Percentiles rank a stretch among this genome's conserved stretches.
Conservation (phyloP, 495 filamentous ascomycete species). For the Hypoxylon cercidicola region DNA sequence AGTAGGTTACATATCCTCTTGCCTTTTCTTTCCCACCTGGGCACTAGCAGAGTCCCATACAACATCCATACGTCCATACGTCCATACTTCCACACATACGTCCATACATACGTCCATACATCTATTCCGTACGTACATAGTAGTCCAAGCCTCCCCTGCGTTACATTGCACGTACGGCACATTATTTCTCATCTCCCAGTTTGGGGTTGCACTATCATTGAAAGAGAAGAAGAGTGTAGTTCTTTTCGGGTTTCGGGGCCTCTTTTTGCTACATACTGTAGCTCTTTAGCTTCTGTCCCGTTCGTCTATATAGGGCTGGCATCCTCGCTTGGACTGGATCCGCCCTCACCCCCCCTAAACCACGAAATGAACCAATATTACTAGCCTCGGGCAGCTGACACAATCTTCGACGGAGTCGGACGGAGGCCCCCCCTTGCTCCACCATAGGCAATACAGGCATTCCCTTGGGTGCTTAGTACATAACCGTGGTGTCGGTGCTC, state of each 20-base stretch:
- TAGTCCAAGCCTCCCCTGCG: constrained; percentile 44
- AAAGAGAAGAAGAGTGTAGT: constrained; percentile 16
- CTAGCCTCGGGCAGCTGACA: constrained; percentile 45
- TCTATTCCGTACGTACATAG: constrained; percentile 35
- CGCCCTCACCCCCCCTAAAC: constrained; percentile 39
- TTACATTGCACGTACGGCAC: constrained; percentile 44
- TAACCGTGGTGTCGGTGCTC: constrained; percentile 42
- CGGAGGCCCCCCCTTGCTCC: constrained; percentile 41
- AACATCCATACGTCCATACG: constrained; percentile 16
- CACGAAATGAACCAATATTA: constrained; percentile 45
- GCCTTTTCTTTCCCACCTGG: constrained; percentile 19
- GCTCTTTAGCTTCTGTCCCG: constrained; percentile 20
- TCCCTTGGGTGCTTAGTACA: constrained; percentile 42
- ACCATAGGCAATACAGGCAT: constrained; percentile 42
- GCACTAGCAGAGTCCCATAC: constrained; percentile 34
- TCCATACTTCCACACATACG: constrained; percentile 23
- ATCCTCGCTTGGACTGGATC: constrained; percentile 44
- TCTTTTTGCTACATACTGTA: constrained; percentile 4
- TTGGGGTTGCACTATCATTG: constrained; percentile 39
- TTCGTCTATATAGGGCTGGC: constrained; percentile 45
- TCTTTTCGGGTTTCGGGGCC: constrained; percentile 20
- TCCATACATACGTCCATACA: constrained; percentile 12
- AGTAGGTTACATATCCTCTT: constrained; percentile 35
- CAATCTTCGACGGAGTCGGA: constrained; percentile 40
- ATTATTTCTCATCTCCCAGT: constrained; percentile 16